Percentiles rank a stretch among this genome's conserved stretches.
Evolutionary conservation across 345 rosid species (phyloP).

Genomic region (Citrus trifoliata): DNA sequence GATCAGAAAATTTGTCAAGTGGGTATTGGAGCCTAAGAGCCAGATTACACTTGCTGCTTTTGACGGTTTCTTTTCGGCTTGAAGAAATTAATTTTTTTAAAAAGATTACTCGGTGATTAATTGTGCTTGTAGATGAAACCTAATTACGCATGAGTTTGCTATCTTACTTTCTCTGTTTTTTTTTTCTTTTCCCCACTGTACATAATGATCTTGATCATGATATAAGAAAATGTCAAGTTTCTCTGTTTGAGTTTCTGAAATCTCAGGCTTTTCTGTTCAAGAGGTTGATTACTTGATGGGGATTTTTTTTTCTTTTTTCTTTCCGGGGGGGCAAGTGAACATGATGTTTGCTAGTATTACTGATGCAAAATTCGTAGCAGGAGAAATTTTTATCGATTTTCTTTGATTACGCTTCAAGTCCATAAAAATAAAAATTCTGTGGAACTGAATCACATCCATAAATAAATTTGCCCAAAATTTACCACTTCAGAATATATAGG

Average conservation of each 20-base stretch:
- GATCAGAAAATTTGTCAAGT: constrained; percentile 18
- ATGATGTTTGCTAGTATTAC: no score
- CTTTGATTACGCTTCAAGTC: no score
- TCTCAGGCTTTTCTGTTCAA: neutral
- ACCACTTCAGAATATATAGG: no score
- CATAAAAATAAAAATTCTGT: no score
- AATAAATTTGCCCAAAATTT: no score
- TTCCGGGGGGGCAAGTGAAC: no score
- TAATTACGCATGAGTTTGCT: neutral
- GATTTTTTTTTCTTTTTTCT: no score
- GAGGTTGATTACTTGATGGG: neutral
- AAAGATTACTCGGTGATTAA: neutral
- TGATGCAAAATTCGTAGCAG: no score
- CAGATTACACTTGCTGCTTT: constrained; percentile 42
- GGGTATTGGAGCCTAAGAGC: constrained; percentile 31
- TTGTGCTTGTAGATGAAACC: neutral
- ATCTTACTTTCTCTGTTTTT: neutral
- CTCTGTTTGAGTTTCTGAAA: no score
- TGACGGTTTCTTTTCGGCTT: constrained; percentile 48
- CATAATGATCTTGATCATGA: neutral
- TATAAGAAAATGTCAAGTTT: neutral
- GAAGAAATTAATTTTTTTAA: neutral
- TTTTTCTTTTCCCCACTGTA: neutral
- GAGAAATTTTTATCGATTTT: no score
- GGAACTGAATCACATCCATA: no score